Percentiles rank a stretch among this genome's conserved stretches.
Conservation (phyloP, 164 flowering plant species). For the Saururus chinensis region DNA sequence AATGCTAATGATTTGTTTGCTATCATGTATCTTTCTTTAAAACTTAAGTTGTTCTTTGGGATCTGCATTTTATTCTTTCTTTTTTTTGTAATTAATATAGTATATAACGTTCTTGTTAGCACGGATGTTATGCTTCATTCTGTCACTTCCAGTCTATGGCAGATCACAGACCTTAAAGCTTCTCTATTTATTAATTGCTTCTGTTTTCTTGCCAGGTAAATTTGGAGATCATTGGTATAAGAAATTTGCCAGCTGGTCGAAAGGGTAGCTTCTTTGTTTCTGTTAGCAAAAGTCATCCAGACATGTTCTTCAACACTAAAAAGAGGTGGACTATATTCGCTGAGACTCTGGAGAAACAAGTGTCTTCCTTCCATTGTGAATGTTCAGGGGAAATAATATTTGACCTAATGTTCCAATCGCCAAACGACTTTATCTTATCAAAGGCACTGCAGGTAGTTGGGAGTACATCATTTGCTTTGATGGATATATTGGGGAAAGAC, state of each 20-base stretch:
- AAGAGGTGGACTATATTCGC: constrained; percentile 52
- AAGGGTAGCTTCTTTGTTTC: constrained; percentile 50
- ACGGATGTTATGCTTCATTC: neutral
- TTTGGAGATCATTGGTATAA: constrained; percentile 66
- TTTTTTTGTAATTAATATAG: no score
- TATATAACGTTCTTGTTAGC: neutral
- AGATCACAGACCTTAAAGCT: no score
- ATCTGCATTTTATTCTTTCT: no score
- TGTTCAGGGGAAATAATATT: constrained; percentile 59
- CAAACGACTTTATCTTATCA: constrained; percentile 30
- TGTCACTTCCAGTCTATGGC: neutral
- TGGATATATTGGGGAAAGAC: constrained; percentile 30
- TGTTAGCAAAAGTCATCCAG: constrained; percentile 62
- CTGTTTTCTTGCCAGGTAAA: constrained; percentile 34
- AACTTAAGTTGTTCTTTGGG: no score
- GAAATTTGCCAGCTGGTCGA: constrained; percentile 47
- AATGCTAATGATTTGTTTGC: no score
- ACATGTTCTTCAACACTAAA: constrained; percentile 40
- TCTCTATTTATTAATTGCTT: no score
- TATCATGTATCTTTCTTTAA: no score
- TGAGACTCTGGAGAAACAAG: constrained; percentile 53
- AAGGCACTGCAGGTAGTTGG: constrained; percentile 40
- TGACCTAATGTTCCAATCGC: constrained; percentile 39
- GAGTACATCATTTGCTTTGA: constrained; percentile 43
- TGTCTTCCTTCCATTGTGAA: constrained; percentile 70